Evolutionary conservation across 805 yeast genomes (phyloP).

Genomic region (Metschnikowia rubicola): DNA sequence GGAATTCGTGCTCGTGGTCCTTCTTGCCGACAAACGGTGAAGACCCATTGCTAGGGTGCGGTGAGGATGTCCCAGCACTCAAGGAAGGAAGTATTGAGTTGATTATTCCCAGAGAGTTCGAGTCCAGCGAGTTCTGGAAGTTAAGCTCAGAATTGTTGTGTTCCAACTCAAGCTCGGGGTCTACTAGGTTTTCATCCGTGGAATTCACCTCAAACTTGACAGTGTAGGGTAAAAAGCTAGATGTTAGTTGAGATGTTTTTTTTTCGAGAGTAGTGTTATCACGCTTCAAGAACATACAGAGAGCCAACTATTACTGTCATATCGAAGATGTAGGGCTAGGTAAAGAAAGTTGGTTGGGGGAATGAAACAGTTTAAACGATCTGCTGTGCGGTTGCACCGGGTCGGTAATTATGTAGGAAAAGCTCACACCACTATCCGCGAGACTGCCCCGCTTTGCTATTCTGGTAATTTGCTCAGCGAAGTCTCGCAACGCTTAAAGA

Average conservation of each 20-base stretch:
- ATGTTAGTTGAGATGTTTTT: conserved; percentile 17
- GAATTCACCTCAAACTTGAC: conserved; percentile 56
- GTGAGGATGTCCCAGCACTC: conserved; percentile 33
- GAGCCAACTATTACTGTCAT: conserved; percentile 75
- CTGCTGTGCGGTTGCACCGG: conserved; percentile 5
- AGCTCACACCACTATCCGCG: conserved; percentile 4
- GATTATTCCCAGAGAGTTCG: conserved; percentile 10
- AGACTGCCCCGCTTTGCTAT: background rate
- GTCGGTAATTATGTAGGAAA: conserved; percentile 8
- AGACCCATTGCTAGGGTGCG: conserved; percentile 15
- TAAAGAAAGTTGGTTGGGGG: too few relatives aligned
- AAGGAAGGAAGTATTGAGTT: conserved; percentile 34
- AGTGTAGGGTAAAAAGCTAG: conserved; percentile 66
- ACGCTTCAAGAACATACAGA: conserved; percentile 41
- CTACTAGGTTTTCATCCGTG: conserved; percentile 9
- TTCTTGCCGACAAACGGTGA: conserved; percentile 20
- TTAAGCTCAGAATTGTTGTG: background rate
- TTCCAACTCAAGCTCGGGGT: conserved; percentile 7
- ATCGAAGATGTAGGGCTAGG: background rate
- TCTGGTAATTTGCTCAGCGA: too few relatives aligned
- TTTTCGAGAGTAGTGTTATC: background rate
- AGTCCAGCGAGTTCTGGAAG: conserved; percentile 1
- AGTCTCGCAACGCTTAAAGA: too few relatives aligned
- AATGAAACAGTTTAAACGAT: background rate
- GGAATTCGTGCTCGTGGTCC: conserved; percentile 31